Conservation (phyloP, 2,329 filamentous ascomycete genomes). For the Graphiopsis chlorocephala region DNA sequence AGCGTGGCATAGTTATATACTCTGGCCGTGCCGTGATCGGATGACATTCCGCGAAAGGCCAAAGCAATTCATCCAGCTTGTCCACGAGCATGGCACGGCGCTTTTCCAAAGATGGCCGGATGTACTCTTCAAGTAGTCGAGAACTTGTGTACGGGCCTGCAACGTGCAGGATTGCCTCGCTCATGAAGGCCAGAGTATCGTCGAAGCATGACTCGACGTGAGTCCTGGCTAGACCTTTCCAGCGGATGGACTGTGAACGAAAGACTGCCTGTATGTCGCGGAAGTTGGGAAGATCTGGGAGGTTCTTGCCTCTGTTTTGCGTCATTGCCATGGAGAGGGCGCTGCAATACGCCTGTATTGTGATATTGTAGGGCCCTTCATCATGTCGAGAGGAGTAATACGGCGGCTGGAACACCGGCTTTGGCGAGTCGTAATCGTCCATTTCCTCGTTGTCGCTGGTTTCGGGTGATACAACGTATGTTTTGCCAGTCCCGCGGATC, state of each 20-base stretch:
- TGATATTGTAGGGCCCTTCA: neutral
- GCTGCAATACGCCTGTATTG: neutral
- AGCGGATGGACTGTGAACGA: neutral
- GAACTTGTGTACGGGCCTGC: neutral
- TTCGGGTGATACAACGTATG: neutral
- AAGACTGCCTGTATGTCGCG: neutral
- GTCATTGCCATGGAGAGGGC: neutral
- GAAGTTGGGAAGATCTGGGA: neutral
- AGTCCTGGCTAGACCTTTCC: neutral
- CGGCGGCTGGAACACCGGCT: neutral
- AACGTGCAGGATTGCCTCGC: neutral
- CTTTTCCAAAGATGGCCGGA: neutral
- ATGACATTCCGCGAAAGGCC: neutral
- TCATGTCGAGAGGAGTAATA: neutral
- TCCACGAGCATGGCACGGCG: neutral
- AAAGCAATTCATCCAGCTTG: neutral
- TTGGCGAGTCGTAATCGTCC: neutral
- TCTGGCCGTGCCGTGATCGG: neutral
- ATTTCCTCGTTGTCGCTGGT: neutral
- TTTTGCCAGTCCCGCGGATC: neutral
- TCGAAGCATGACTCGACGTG: neutral
- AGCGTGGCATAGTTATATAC: neutral
- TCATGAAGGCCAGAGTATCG: neutral
- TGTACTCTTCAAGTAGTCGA: neutral
- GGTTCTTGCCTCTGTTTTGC: neutral